Percentiles rank a stretch among this genome's conserved stretches.
phyloP scores from a whole-genome alignment of 306 rosid genomes.

The Glycyrrhiza uralensis region DNA sequence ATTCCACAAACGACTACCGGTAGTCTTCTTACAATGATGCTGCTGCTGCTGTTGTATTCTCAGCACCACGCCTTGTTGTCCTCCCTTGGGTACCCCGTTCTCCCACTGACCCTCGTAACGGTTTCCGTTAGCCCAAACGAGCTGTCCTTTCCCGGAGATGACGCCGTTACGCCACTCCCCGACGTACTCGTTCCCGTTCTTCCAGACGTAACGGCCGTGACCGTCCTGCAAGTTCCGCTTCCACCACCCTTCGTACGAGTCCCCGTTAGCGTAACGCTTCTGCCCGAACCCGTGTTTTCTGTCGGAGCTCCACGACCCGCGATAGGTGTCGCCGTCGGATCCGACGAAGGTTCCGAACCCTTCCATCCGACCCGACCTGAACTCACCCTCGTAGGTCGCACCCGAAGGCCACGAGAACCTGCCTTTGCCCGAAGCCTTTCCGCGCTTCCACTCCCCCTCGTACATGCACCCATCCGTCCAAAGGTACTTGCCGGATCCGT shows the following conservation, averaged over 20 bases:
- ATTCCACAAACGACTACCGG: conserved; percentile 30
- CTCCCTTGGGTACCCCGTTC: conserved; percentile 77
- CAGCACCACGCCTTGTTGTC: conserved; percentile 41
- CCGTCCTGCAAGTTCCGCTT: conserved; percentile 87
- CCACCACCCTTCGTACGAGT: conserved; percentile 84
- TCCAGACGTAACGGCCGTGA: conserved; percentile 82
- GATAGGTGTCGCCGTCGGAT: conserved; percentile 68
- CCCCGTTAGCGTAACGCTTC: conserved; percentile 88
- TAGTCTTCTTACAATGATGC: conserved; percentile 11
- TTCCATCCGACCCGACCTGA: conserved; percentile 83
- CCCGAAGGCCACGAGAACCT: conserved; percentile 94
- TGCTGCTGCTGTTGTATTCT: no score
- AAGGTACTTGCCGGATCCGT: conserved; percentile 89
- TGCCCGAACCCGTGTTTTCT: conserved; percentile 77
- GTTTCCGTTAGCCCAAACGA: conserved; percentile 83
- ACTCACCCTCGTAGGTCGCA: conserved; percentile 87
- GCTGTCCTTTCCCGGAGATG: conserved; percentile 68
- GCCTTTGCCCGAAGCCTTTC: conserved; percentile 76
- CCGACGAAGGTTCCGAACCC: conserved; percentile 75
- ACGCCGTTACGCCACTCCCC: conserved; percentile 94
- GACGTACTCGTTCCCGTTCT: conserved; percentile 69
- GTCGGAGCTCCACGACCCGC: conserved; percentile 85
- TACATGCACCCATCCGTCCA: conserved; percentile 96
- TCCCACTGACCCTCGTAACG: conserved; percentile 91
- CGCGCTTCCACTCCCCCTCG: conserved; percentile 79